Evolutionary conservation across 1,284 basidiomycete genomes (phyloP).

Genomic region (Heterobasidion annosum): DNA sequence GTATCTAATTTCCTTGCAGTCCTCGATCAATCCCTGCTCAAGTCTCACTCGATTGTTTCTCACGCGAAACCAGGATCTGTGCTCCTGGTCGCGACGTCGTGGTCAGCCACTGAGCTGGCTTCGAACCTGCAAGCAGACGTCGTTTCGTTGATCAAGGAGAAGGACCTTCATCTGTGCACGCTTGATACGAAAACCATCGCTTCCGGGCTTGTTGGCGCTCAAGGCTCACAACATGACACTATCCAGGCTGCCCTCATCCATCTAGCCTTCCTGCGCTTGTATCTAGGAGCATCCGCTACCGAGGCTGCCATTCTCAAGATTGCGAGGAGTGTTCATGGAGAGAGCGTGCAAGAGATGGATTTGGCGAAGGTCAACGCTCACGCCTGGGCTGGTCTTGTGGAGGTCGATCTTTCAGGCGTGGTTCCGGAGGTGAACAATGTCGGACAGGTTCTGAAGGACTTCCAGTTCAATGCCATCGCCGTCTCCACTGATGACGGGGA

Average conservation of each 20-base stretch:
- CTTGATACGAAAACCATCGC: conserved; percentile 39
- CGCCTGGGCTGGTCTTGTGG: conserved; percentile 52
- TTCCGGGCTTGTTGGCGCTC: conserved; percentile 13
- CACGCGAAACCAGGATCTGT: conserved; percentile 48
- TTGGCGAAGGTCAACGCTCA: conserved; percentile 37
- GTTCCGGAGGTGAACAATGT: conserved; percentile 14
- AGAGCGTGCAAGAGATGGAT: conserved; percentile 30
- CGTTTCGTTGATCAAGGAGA: conserved; percentile 31
- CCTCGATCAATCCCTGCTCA: conserved; percentile 59
- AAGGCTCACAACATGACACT: conserved; percentile 26
- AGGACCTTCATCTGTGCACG: conserved; percentile 46
- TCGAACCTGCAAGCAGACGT: conserved; percentile 41
- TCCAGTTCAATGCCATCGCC: conserved; percentile 65
- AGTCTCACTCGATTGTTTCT: conserved; percentile 53
- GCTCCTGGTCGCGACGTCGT: conserved; percentile 53
- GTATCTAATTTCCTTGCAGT: conserved; percentile 61
- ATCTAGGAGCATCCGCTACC: conserved; percentile 53
- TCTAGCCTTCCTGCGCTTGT: conserved; percentile 63
- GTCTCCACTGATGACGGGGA: conserved; percentile 46
- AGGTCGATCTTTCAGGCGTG: conserved; percentile 31
- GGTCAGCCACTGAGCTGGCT: conserved; percentile 52
- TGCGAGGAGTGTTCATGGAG: conserved; percentile 32
- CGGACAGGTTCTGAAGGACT: conserved; percentile 36
- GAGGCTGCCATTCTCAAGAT: conserved; percentile 43
- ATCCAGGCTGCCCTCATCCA: conserved; percentile 47